These are phyloP conservation scores for Colletotrichum tamarilloi DNA, from an alignment of 2,329 filamentous ascomycete genomes.

Conservation along the genomic window DNA sequence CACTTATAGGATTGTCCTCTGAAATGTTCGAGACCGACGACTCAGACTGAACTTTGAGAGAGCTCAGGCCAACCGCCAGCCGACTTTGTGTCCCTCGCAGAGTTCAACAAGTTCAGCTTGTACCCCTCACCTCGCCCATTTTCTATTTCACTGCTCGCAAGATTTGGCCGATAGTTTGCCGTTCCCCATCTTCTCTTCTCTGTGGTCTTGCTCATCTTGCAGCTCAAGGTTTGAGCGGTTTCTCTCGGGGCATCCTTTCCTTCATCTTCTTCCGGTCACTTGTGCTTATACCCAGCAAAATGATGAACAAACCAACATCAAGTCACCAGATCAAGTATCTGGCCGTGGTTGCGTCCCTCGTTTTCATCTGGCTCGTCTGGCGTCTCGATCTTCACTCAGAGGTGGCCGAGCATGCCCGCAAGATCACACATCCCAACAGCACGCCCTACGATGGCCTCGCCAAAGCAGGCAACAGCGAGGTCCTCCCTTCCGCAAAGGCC, in stretches of 20 bases:
- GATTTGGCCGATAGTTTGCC: not conserved
- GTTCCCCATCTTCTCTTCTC: not conserved
- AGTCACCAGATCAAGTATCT: conserved; percentile 27
- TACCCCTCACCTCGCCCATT: not conserved
- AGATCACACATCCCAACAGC: conserved; percentile 1
- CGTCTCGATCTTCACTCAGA: conserved; percentile 12
- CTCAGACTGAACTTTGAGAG: not conserved
- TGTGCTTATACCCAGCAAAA: not conserved
- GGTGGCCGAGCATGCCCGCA: conserved; percentile 11
- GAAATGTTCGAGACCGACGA: not conserved
- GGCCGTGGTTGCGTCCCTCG: conserved; percentile 7
- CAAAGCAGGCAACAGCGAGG: conserved; percentile 6
- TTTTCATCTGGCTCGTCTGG: conserved; percentile 34
- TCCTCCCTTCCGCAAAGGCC: conserved; percentile 20
- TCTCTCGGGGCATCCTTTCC: not conserved
- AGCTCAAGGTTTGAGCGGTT: not conserved
- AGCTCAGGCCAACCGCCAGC: not conserved
- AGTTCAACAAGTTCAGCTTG: not conserved
- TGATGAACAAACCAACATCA: conserved; percentile 10
- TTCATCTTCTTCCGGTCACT: not conserved
- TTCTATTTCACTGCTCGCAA: not conserved
- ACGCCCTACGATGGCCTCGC: conserved; percentile 4
- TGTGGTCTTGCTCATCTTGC: not conserved
- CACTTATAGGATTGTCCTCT: not conserved
- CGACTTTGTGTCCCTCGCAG: not conserved